These are phyloP conservation scores for Candida loeiensis DNA, from an alignment of 805 yeast genomes.

Conservation along the genomic window DNA sequence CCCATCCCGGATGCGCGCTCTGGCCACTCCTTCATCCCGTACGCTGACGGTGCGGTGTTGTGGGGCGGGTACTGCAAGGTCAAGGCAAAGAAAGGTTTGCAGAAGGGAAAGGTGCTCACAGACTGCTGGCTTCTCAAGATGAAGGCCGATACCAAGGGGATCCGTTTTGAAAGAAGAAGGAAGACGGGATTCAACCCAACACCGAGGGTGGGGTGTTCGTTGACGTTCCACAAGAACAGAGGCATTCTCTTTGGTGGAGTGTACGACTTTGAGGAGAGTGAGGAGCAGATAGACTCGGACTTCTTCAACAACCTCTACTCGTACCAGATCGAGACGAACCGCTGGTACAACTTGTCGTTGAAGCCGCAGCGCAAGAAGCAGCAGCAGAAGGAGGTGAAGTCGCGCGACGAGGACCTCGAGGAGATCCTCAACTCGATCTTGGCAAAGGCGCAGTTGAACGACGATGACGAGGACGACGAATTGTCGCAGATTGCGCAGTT, in stretches of 20 bases:
- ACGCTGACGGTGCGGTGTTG: conserved; percentile 74
- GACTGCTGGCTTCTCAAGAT: conserved; percentile 87
- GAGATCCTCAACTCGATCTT: conserved; percentile 71
- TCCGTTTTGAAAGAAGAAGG: conserved; percentile 85
- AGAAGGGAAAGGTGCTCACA: conserved; percentile 82
- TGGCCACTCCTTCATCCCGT: conserved; percentile 84
- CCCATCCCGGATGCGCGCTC: conserved; percentile 86
- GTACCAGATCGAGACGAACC: conserved; percentile 78
- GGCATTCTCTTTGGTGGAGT: conserved; percentile 96
- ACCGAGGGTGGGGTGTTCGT: conserved; percentile 91
- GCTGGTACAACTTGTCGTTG: conserved; percentile 77
- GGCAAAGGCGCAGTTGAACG: conserved; percentile 67
- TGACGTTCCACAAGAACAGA: conserved; percentile 86
- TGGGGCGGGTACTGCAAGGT: conserved; percentile 96
- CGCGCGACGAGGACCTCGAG: conserved; percentile 77
- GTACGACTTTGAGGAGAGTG: conserved; percentile 91
- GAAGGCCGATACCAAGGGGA: conserved; percentile 73
- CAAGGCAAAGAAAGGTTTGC: conserved; percentile 82
- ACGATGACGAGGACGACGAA: conserved; percentile 43
- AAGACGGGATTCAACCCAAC: conserved; percentile 89
- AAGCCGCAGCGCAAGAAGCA: conserved; percentile 58
- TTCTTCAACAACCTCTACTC: conserved; percentile 79
- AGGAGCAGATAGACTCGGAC: conserved; percentile 80
- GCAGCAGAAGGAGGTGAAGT: conserved; percentile 41
- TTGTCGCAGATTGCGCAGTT: conserved; percentile 35